phyloP scores from a whole-genome alignment of 2,329 filamentous ascomycete genomes.

The Neobulgaria alba region DNA sequence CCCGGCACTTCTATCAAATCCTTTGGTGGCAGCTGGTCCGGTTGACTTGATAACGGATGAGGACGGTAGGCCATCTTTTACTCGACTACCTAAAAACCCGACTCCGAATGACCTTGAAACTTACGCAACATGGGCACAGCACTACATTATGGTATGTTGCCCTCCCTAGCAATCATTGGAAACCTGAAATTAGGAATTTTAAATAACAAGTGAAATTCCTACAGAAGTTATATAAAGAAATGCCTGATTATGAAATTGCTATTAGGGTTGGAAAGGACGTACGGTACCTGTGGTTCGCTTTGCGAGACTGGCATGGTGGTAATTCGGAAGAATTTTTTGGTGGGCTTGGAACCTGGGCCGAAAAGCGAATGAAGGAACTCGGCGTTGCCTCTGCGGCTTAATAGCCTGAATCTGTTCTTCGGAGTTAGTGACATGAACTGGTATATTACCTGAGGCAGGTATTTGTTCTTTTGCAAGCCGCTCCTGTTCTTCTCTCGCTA shows the following conservation, averaged over 20 bases:
- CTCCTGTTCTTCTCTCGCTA: no score
- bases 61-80: slow-evolving; percentile 16
- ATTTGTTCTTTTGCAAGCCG: no score
- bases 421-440: no score
- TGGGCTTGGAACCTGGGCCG: slow-evolving; percentile 5
- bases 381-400: background rate
- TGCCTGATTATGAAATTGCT: slow-evolving; percentile 1
- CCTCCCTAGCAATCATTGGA: no score
- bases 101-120: no score
- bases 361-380: slow-evolving; percentile 7
- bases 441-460: no score
- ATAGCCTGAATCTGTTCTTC: slow-evolving; percentile 1
- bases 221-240: slow-evolving; percentile 1
- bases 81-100: slow-evolving; percentile 19
- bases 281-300: slow-evolving; percentile 2
- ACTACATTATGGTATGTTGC: slow-evolving; percentile 1
- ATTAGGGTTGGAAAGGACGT: slow-evolving; percentile 1
- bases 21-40: slow-evolving; percentile 10
- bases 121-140: slow-evolving; percentile 1
- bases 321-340: slow-evolving; percentile 3
- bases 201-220: slow-evolving; percentile 1
- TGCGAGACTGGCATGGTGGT: slow-evolving; percentile 2
- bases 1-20: slow-evolving; percentile 26
- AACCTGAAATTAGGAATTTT: background rate
- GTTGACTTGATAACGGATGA: slow-evolving; percentile 17